Percentiles rank a stretch among this genome's conserved stretches.
Evolutionary conservation across 306 rosid species (phyloP).

Genomic region (Crataegus laevigata): DNA sequence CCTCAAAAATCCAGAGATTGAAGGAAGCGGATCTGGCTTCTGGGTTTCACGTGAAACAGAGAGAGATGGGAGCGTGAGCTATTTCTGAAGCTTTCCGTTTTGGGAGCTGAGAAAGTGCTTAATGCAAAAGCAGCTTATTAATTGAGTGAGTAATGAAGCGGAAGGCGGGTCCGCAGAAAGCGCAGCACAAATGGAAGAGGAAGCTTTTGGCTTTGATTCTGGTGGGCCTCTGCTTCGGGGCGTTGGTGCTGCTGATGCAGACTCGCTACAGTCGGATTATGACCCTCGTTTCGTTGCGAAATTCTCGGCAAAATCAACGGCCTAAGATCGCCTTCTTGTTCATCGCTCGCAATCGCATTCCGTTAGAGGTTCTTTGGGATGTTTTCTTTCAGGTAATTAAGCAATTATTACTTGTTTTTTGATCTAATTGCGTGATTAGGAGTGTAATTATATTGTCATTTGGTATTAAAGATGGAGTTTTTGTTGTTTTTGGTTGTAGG

Average conservation of each 20-base stretch:
- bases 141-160: slow-evolving; percentile 51
- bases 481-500: slow-evolving; percentile 39
- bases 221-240: slow-evolving; percentile 59
- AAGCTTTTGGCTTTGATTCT: slow-evolving; percentile 41
- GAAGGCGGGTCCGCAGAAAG: slow-evolving; percentile 58
- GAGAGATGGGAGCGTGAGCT: slow-evolving; percentile 3
- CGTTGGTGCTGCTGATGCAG: slow-evolving; percentile 59
- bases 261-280: slow-evolving; percentile 50
- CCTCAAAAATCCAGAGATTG: not conserved
- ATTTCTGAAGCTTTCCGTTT: not conserved
- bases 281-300: slow-evolving; percentile 49
- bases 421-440: not conserved
- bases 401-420: not conserved
- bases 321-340: slow-evolving; percentile 92
- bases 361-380: slow-evolving; percentile 89
- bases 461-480: slow-evolving; percentile 8
- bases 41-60: slow-evolving; percentile 12
- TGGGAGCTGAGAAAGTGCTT: not conserved
- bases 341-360: slow-evolving; percentile 84
- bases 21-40: slow-evolving; percentile 39
- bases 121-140: not conserved
- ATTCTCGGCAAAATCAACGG: slow-evolving; percentile 23
- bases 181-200: slow-evolving; percentile 67
- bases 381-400: slow-evolving; percentile 60
- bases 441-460: not conserved